Conservation (phyloP, 1,284 basidiomycete species). For the Leucoagaricus sp. region DNA sequence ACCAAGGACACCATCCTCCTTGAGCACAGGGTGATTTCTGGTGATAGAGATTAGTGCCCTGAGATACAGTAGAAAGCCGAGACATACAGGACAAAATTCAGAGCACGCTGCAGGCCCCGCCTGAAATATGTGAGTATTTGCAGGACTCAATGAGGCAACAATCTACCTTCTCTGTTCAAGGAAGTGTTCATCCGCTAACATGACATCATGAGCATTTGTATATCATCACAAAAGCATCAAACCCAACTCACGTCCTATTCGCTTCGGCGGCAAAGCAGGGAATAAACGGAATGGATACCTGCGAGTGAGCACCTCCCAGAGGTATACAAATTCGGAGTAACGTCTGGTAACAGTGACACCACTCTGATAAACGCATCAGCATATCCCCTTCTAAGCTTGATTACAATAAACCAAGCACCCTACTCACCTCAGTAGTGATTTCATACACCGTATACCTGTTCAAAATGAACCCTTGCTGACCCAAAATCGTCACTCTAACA, state of each 20-base stretch:
- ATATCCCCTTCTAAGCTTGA: conserved; percentile 1
- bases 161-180: conserved; percentile 81
- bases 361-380: conserved; percentile 39
- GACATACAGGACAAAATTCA: conserved; percentile 78
- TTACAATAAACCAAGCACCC: background rate
- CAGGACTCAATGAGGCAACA: conserved; percentile 8
- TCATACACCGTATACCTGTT: conserved; percentile 84
- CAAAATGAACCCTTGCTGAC: conserved; percentile 87
- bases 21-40: conserved; percentile 89
- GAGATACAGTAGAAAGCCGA: background rate
- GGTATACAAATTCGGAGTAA: conserved; percentile 90
- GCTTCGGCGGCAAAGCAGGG: conserved; percentile 87
- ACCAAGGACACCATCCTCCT: conserved; percentile 80
- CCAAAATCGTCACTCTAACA: conserved; percentile 70
- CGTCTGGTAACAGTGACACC: conserved; percentile 67
- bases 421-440: conserved; percentile 74
- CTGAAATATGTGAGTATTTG: conserved; percentile 37
- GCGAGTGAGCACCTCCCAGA: conserved; percentile 80
- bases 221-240: too few species aligned
- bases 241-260: conserved; percentile 80
- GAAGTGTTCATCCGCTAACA: conserved; percentile 80
- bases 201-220: too few species aligned
- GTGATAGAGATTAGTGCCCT: background rate
- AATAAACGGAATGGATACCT: conserved; percentile 92
- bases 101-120: conserved; percentile 79